Percentiles rank a stretch among this genome's conserved stretches.
Evolutionary conservation across 2,329 filamentous ascomycete genomes (phyloP).

Genomic region (Paecilomyces sp.): DNA sequence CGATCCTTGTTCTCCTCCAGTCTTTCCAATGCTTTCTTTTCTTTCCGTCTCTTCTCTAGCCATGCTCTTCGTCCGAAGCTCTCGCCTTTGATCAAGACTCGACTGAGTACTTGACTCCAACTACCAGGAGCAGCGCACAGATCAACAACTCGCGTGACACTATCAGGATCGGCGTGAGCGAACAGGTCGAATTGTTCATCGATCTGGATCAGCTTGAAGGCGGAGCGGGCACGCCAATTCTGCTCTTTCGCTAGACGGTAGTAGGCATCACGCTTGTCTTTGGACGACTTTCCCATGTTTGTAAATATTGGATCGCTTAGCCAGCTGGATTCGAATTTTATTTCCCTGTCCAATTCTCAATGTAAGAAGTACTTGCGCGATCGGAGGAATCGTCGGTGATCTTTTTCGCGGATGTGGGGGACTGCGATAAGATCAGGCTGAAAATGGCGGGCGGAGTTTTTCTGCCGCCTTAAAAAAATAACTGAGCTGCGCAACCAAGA

Average conservation of each 20-base stretch:
- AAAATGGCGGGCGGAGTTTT: constrained; percentile 15
- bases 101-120: constrained; percentile 94
- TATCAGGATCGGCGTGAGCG: constrained; percentile 48
- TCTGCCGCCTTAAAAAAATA: constrained; percentile 8
- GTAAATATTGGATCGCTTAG: neutral
- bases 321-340: constrained; percentile 1
- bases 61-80: constrained; percentile 79
- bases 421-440: constrained; percentile 25
- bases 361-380: neutral
- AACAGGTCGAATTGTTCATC: constrained; percentile 97
- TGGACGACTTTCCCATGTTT: constrained; percentile 92
- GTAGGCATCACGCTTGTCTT: constrained; percentile 97
- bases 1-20: constrained; percentile 8
- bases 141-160: constrained; percentile 88
- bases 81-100: constrained; percentile 88
- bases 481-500: neutral
- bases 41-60: constrained; percentile 71
- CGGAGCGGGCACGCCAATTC: constrained; percentile 92
- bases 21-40: constrained; percentile 29
- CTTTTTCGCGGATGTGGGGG: constrained; percentile 19
- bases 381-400: constrained; percentile 2
- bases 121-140: constrained; percentile 92
- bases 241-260: constrained; percentile 98
- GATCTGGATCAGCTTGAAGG: constrained; percentile 94
- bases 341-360: neutral